Base-by-base conservation (phyloP, 2,329 filamentous ascomycete species). In the Nigrospora osmanthi region DNA sequence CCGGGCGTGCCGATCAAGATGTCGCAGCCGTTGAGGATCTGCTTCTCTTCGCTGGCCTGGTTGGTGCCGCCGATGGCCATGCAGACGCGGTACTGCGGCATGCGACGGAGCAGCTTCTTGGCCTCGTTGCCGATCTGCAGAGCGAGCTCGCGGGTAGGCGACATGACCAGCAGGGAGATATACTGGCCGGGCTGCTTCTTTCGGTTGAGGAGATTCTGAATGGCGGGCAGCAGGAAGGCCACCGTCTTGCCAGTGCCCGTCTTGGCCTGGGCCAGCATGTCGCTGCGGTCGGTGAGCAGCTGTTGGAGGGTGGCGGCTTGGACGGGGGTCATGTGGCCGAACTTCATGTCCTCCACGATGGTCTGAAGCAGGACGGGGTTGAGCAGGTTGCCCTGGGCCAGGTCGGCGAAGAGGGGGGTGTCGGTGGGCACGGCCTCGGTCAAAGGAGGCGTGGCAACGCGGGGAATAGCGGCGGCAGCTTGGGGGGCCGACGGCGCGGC, bases 201-300 rank as follows among this genome's bases (percentile, higher is more conserved):
- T 49, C 61, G 70, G 35, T 69, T 62, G 42, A 76, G 79, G 34
- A 94, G 74, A 0, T 69, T 64, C 1, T 81, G 79, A 51, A 88
- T 79, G 47, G 73, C 68, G 42, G 93, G 93, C 9, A 97, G 68
- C 17, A 98, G 75, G 72, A 97, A 98, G 33, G 88, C 93, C 46
- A 97, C 70, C 0, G 93, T 98, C 71, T 98, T 98, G 61, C 93
- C 93, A 5, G 93, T 97, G 61, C 93, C 93, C 7, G 93, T 98
- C 69, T 88, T 95, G 49, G 93, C 93, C 70, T 97, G 93, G 38
- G 91, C 93, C 53, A 97, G 76, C 55, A 95, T 75, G 64, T 96
- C 91, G 16, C 91, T 90, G 15, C 40, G 40, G 13, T 42, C 33
- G 52, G 81, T 80, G 35, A 97, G 71, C 4, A 87, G 87, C 45